These are phyloP conservation scores for Phytopythium mirpurense DNA, from an alignment of 352 stramenopile species.

Conservation along the genomic window DNA sequence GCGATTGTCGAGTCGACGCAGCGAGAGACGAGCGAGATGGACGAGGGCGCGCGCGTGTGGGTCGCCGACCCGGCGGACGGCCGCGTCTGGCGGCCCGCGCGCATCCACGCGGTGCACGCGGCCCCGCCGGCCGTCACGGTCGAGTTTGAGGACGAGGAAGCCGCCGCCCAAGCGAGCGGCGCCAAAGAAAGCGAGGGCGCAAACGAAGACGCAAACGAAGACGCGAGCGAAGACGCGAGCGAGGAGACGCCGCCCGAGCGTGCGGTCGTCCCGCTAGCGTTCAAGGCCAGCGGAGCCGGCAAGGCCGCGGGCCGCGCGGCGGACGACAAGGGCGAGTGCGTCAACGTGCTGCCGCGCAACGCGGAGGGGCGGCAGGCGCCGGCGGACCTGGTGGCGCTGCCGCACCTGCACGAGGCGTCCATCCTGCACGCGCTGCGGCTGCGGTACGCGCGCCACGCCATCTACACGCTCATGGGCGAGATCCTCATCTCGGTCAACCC, in stretches of 20 bases:
- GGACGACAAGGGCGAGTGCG: slow-evolving; percentile 36
- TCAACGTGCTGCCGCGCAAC: slow-evolving; percentile 73
- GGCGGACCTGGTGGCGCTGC: slow-evolving; percentile 68
- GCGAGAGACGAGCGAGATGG: slow-evolving; percentile 31
- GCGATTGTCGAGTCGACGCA: neutral
- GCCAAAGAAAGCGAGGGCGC: too few species aligned
- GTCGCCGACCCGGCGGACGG: slow-evolving; percentile 43
- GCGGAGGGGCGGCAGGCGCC: slow-evolving; percentile 55
- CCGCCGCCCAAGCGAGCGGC: too few species aligned
- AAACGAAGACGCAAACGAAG: neutral
- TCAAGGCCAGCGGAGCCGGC: slow-evolving; percentile 5
- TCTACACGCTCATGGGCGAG: slow-evolving; percentile 86
- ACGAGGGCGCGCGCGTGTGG: slow-evolving; percentile 69
- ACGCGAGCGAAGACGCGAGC: neutral
- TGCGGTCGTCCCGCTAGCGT: slow-evolving; percentile 31
- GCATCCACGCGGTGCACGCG: slow-evolving; percentile 16
- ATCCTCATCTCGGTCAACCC: slow-evolving; percentile 87
- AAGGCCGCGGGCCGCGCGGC: neutral
- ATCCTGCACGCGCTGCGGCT: slow-evolving; percentile 75
- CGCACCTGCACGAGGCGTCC: slow-evolving; percentile 82
- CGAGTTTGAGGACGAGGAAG: slow-evolving; percentile 14
- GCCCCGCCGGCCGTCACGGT: slow-evolving; percentile 12
- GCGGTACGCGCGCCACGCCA: slow-evolving; percentile 74
- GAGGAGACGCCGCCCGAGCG: slow-evolving; percentile 5
- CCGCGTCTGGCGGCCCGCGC: slow-evolving; percentile 58